Base-by-base conservation (phyloP, 805 yeast species). In the Clavispora vitiphila region DNA sequence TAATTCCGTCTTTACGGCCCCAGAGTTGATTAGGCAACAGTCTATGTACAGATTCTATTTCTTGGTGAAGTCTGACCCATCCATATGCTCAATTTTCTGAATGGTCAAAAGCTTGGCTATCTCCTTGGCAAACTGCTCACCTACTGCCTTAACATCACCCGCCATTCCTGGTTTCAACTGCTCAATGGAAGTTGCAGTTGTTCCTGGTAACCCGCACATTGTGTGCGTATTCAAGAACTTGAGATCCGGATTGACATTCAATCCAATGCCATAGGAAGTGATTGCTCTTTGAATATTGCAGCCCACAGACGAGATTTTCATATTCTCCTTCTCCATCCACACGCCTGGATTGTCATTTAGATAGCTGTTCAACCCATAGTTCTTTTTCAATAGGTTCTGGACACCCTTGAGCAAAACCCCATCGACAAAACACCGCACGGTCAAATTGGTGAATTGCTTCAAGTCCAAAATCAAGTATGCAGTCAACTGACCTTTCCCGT, bases 401-500 rank as follows among this genome's bases (percentile, higher is more conserved):
- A 81, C 69, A 0, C 84, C 68, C 24, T 68, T 66, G 45, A 86
- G 83, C 26, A 87, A 64, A n/a, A 74, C 71, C 2, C 80, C 62
- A 23, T 66, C 72, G 2, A 87, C 86, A 53, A 76, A 81, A 58
- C 88, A 83, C 48, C 79, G 72, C 1, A 84, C 78, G 0, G 81
- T 70, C 36, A 85, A 64, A 38, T 73, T 64, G 25, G 64, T 53
- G 52, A 85, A 84, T 24, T 76, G 72, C 48, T 74, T 72, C 40
- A 93, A 66, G 59, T 93, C 68, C 40, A 70, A 40, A 1, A 93
- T 73, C 9, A 93, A 81, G 56, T 91, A 93, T 5, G 87, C 79
- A 2, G 90, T 96, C 29, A 88, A 58, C 62, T 93, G 99, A 0
- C 99, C 99, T 1, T 93, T 85, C 0, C 98, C 98, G 65, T 93